Base-by-base conservation (phyloP, 2,329 filamentous ascomycete species). In the Orbilia oligospora region DNA sequence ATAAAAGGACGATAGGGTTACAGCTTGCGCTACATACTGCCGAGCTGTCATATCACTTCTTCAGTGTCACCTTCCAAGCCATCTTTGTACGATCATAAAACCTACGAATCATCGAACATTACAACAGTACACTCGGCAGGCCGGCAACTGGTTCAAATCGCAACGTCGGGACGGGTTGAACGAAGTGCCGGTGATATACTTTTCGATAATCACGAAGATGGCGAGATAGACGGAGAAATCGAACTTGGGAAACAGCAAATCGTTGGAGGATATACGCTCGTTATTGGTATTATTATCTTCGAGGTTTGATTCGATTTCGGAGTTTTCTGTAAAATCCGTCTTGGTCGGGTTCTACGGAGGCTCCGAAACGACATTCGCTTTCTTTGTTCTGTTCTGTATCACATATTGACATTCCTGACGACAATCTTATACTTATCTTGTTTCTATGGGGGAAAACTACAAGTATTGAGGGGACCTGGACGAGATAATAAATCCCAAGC, bases 331-430 rank as follows among this genome's bases (percentile, higher is more conserved):
- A 61, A 61, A 61, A 36, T 61, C 56, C 56, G 56, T 36, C 56
- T 27, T 27, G 20, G 56, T 36, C 36, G 56, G 56, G 3, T 12
- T 44, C 56, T 61, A 44, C 56, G 56, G 56, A 61, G 20, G 33
- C 36, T 44, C 56, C 56, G 56, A 44, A 61, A 27, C 56, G 36
- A 61, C 56, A 44, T 44, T 61, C 20, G 36, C 20, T 61, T 44
- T 61, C 56, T 61, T 61, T 61, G 56, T 61, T 44, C 56, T 61
- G 56, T 61, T 44, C 56, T 61, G 36, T 41, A 61, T 61, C 36
- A 61, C 36, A 14, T n/a, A n/a, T 38, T n/a, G 33, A 20, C 22
- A 27, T 44, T 16, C 9, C 6, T 14, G 1, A 27, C 18, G 2
- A 61, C 36, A 27, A 33, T 27, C 36, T 44, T 44, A 61, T 61